A percentile compares a stretch with the other conserved stretches of the same genome.
These are phyloP conservation scores for Candida glucosophila DNA, from an alignment of 1,139 yeast species.

Conservation along the genomic window DNA sequence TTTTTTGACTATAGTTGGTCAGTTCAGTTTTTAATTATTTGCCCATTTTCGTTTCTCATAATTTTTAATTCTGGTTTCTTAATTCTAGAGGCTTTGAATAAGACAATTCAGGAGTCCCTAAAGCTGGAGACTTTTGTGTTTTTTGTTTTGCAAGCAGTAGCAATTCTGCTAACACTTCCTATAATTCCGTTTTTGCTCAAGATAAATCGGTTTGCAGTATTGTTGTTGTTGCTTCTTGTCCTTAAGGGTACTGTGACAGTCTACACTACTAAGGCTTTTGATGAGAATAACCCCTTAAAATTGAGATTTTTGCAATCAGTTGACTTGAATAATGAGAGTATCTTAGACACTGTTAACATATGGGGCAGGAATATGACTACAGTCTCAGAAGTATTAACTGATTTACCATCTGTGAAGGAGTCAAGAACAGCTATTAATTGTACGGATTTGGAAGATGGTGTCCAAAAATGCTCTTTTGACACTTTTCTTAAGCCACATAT, in stretches of 20 bases:
- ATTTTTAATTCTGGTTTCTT: conserved; percentile 45
- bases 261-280: conserved; percentile 42
- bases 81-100: conserved; percentile 54
- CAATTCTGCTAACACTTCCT: conserved; percentile 42
- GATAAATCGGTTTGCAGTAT: conserved; percentile 44
- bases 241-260: conserved; percentile 27
- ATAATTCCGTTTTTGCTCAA: conserved; percentile 67
- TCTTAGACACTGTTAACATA: conserved; percentile 34
- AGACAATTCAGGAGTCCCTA: conserved; percentile 61
- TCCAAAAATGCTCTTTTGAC: conserved; percentile 44
- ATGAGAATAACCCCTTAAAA: conserved; percentile 55
- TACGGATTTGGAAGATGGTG: conserved; percentile 29
- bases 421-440: conserved; percentile 25
- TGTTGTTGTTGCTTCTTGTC: conserved; percentile 19
- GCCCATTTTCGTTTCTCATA: conserved; percentile 54
- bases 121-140: conserved; percentile 41
- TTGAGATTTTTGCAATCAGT: conserved; percentile 57
- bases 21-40: conserved; percentile 57
- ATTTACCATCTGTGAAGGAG: conserved; percentile 55
- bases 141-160: conserved; percentile 24
- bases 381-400: conserved; percentile 32
- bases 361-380: conserved; percentile 44
- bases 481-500: conserved; percentile 43
- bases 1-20: conserved; percentile 87
- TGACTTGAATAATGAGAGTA: conserved; percentile 25